Evolutionary conservation across 2,329 filamentous ascomycete genomes (phyloP).

Genomic region (Nothomitra cinnamomea): DNA sequence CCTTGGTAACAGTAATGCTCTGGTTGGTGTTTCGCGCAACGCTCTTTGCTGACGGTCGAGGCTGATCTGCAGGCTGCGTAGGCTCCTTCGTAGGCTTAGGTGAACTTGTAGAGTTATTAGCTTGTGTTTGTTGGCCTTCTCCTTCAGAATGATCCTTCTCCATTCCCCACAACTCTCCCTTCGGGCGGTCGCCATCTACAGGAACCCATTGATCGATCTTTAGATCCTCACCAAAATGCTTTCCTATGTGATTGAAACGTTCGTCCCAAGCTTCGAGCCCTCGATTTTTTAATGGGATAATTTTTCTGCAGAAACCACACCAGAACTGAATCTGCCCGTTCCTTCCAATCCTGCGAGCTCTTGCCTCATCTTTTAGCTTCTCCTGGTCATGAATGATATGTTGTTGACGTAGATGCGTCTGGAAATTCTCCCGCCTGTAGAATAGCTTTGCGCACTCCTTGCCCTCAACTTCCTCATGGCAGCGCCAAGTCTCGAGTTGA

Average conservation of each 20-base stretch:
- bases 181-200: conserved; percentile 10
- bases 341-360: conserved; percentile 42
- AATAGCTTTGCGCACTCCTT: conserved; percentile 40
- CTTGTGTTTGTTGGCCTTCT: too few relatives aligned
- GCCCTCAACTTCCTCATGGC: conserved; percentile 28
- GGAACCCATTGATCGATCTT: conserved; percentile 39
- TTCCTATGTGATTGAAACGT: conserved; percentile 58
- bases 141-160: too few relatives aligned
- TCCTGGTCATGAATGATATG: conserved; percentile 25
- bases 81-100: too few relatives aligned
- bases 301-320: conserved; percentile 64
- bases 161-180: background rate
- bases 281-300: conserved; percentile 34
- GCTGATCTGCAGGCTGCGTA: too few relatives aligned
- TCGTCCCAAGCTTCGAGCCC: conserved; percentile 41
- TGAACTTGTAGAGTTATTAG: too few relatives aligned
- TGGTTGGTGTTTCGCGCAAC: too few relatives aligned
- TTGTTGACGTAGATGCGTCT: conserved; percentile 38
- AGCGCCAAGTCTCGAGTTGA: conserved; percentile 55
- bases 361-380: conserved; percentile 23
- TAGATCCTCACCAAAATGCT: conserved; percentile 41
- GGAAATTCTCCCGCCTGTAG: conserved; percentile 41
- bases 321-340: conserved; percentile 55
- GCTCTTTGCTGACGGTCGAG: too few relatives aligned
- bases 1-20: too few relatives aligned